Base-by-base conservation (phyloP, 331 rosid species). In the Saraca asoca region DNA sequence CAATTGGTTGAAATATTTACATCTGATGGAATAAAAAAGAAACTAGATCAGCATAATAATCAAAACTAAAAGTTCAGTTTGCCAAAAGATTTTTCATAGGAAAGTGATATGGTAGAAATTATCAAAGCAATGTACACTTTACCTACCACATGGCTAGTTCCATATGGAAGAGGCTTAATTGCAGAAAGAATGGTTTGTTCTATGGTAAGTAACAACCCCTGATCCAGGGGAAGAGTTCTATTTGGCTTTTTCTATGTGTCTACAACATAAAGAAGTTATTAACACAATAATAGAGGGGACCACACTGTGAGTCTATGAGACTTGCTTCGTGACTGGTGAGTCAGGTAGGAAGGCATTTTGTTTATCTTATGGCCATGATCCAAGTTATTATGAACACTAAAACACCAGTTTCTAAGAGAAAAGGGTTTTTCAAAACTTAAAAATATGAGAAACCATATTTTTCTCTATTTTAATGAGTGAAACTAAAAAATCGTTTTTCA, bases 141-240 rank as follows among this genome's bases (percentile, higher is more conserved):
- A 79, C 95, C 58, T 72, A 90, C 98, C 80, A 76, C 97, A 78
- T 86, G 66, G 49, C 65, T 69, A 62, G 95, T 85, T 78, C 87
- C 82, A 61, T 72, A 93, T 64, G 89, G 60, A 82, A 76, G 84
- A 70, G 83, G 92, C 66, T 85, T 88, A 34, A 68, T 71, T 13
- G 83, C 78, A 66, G 91, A 39, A 59, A 85, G 71, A 62, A 80
- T 15, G 66, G 78, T 61, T 75, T 72, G 73, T 11, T 78, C 88
- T 5, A 70, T 19, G 75, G 69, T 71, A 34, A 62, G 56, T 37
- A 73, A 69, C 64, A 54, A 77, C 5, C 64, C 46, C 7, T 39
- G 77, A 65, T 42, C 78, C 2, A 14, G 62, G 51, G 68, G 73
- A 73, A 62, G 78, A 91, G 55, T 72, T 87, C 98, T 80, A 76